phyloP scores from a whole-genome alignment of 2,329 filamentous ascomycete genomes.

The Trichoderma sp. region DNA sequence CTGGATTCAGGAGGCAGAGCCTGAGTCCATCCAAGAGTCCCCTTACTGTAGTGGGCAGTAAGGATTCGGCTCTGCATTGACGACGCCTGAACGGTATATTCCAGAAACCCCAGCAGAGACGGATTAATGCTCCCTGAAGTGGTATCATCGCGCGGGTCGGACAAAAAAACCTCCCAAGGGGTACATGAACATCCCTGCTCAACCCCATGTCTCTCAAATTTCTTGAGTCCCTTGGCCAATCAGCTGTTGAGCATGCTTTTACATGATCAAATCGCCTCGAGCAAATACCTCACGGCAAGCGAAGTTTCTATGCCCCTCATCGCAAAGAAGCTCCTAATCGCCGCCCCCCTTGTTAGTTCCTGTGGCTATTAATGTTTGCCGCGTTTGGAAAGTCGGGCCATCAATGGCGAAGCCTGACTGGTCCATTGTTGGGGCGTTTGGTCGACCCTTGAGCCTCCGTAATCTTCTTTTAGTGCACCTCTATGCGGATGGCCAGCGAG shows the following conservation, averaged over 20 bases:
- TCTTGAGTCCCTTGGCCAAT: conserved; percentile 10
- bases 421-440: conserved; percentile 7
- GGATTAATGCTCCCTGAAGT: conserved; percentile 5
- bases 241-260: conserved; percentile 5
- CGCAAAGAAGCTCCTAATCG: conserved; percentile 13
- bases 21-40: neutral
- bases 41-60: neutral
- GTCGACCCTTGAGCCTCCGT: conserved; percentile 22
- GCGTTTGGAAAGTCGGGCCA: conserved; percentile 18
- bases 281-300: conserved; percentile 19
- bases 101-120: conserved; percentile 1
- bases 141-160: conserved; percentile 13
- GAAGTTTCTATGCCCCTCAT: conserved; percentile 19
- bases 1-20: conserved; percentile 10
- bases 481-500: neutral
- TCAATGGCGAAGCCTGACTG: conserved; percentile 14
- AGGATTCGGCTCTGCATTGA: neutral
- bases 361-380: conserved; percentile 12
- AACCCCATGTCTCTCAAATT: conserved; percentile 23
- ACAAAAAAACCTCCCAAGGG: conserved; percentile 14
- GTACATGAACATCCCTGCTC: conserved; percentile 18
- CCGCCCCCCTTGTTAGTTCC: conserved; percentile 6
- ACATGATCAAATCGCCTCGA: conserved; percentile 12
- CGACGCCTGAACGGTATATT: conserved; percentile 5
- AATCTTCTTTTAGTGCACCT: conserved; percentile 22